phyloP scores from a whole-genome alignment of 2,329 filamentous ascomycete genomes.

The Colletotrichum limetticola region DNA sequence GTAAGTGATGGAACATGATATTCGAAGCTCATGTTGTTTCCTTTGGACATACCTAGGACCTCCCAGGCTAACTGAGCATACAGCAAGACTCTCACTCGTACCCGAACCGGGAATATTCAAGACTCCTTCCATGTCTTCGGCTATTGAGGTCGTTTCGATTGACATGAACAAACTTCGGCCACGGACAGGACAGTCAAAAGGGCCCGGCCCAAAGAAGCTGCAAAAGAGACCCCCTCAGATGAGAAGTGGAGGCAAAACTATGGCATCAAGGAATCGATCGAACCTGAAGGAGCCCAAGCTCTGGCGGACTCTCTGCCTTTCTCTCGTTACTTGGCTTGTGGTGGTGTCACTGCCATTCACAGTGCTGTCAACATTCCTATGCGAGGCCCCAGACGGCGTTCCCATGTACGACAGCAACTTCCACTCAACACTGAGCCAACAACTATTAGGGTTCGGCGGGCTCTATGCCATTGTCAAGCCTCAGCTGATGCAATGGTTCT shows the following conservation, averaged over 20 bases:
- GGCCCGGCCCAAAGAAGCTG: background rate
- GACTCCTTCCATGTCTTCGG: background rate
- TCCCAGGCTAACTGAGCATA: background rate
- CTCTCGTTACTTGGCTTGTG: background rate
- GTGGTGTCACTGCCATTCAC: background rate
- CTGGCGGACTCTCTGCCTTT: background rate
- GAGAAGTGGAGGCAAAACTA: background rate
- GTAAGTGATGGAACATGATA: background rate
- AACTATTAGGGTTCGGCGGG: background rate
- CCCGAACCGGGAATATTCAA: background rate
- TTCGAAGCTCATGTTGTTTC: too few relatives aligned
- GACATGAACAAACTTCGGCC: background rate
- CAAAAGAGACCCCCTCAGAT: background rate
- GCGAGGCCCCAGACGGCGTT: background rate
- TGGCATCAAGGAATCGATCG: background rate
- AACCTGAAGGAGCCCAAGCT: background rate
- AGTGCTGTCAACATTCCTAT: background rate
- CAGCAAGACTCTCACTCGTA: background rate
- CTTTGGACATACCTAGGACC: background rate
- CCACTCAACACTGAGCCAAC: background rate
- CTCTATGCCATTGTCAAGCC: background rate
- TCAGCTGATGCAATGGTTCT: background rate
- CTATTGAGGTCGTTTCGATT: background rate
- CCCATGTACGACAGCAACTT: background rate
- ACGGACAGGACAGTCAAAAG: background rate